Conservation (phyloP, 2,329 filamentous ascomycete genomes). For the Colletotrichum higginsianum region DNA sequence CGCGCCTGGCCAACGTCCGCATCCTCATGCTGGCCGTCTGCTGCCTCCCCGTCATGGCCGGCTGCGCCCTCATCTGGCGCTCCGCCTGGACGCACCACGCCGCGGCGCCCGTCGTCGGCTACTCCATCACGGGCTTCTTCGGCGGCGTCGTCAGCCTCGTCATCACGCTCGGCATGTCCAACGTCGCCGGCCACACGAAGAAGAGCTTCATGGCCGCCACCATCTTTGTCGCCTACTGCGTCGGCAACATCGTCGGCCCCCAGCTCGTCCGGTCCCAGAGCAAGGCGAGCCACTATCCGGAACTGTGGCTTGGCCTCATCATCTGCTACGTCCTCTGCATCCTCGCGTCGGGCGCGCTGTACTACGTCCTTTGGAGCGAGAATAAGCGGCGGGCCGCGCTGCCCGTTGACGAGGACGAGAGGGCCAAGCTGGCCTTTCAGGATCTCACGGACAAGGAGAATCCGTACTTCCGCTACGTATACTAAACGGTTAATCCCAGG, state of each 20-base stretch:
- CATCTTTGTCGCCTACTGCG: slow-evolving; percentile 82
- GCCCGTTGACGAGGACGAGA: slow-evolving; percentile 70
- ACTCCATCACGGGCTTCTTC: slow-evolving; percentile 81
- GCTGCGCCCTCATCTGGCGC: slow-evolving; percentile 83
- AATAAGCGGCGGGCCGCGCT: slow-evolving; percentile 67
- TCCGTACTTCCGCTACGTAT: slow-evolving; percentile 74
- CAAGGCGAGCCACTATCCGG: slow-evolving; percentile 77
- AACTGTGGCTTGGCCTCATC: slow-evolving; percentile 79
- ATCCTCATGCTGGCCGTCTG: slow-evolving; percentile 75
- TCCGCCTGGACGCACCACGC: slow-evolving; percentile 75
- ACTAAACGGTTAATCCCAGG: background rate
- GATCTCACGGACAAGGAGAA: slow-evolving; percentile 80
- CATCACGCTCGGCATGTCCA: slow-evolving; percentile 70
- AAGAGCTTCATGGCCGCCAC: slow-evolving; percentile 83
- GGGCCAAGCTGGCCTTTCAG: slow-evolving; percentile 76
- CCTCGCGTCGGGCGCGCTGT: slow-evolving; percentile 67
- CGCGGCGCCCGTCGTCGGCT: slow-evolving; percentile 77
- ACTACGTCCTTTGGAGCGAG: slow-evolving; percentile 70
- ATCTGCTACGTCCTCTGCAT: slow-evolving; percentile 79
- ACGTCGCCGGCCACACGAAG: slow-evolving; percentile 83
- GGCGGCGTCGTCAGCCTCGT: slow-evolving; percentile 76
- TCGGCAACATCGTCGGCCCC: slow-evolving; percentile 83
- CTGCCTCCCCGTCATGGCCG: slow-evolving; percentile 81
- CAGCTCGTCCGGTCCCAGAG: slow-evolving; percentile 79
- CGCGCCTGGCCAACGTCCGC: slow-evolving; percentile 73